Evolutionary conservation across 2,329 filamentous ascomycete species (phyloP).

Genomic region (Colletotrichum neosansevieriae): DNA sequence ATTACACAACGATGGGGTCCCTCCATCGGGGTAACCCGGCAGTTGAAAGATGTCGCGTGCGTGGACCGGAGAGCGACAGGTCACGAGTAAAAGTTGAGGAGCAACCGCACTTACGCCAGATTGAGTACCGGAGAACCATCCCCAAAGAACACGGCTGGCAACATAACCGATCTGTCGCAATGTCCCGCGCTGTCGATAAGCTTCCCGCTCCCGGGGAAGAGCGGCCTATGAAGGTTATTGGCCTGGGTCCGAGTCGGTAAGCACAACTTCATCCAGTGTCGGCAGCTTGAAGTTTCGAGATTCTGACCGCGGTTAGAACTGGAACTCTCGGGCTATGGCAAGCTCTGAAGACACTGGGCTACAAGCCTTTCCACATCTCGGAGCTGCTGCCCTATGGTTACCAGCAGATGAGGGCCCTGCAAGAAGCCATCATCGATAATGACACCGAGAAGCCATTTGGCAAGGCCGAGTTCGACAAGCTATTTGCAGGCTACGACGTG

Average conservation of each 20-base stretch:
- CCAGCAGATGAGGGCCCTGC: conserved; percentile 46
- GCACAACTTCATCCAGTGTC: background rate
- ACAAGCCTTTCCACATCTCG: conserved; percentile 52
- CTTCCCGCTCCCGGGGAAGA: conserved; percentile 23
- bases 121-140: background rate
- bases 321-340: conserved; percentile 53
- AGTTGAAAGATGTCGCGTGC: background rate
- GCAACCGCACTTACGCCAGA: background rate
- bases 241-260: conserved; percentile 36
- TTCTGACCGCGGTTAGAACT: conserved; percentile 43
- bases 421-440: conserved; percentile 47
- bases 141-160: conserved; percentile 6
- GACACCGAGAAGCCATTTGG: conserved; percentile 46
- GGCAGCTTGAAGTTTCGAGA: background rate
- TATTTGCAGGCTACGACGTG: conserved; percentile 53
- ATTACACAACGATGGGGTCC: background rate
- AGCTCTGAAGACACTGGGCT: conserved; percentile 51
- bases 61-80: background rate
- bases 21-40: background rate
- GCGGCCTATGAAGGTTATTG: conserved; percentile 33
- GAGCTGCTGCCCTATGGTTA: conserved; percentile 46
- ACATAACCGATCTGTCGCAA: conserved; percentile 13
- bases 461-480: conserved; percentile 54
- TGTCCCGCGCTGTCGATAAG: conserved; percentile 34
- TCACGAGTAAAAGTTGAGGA: conserved; percentile 25